A percentile compares a stretch with the other conserved stretches of the same genome.
These are phyloP conservation scores for Podospora australis DNA, from an alignment of 495 filamentous ascomycete species.

Conservation along the genomic window DNA sequence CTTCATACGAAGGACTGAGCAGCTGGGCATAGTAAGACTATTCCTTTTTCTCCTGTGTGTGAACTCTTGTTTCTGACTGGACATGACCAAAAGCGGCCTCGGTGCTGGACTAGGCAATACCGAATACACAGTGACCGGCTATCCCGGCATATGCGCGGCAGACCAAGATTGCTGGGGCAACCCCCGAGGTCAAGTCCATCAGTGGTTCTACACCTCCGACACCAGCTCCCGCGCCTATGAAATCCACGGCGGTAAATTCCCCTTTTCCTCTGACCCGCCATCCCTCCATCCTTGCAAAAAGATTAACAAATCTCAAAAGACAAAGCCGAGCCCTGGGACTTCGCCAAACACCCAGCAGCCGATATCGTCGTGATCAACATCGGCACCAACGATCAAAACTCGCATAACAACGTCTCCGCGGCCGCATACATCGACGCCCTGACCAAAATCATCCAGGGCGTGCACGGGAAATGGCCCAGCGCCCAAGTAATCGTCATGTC, in stretches of 20 bases:
- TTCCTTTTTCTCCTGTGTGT: not conserved
- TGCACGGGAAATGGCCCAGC: conserved; percentile 56
- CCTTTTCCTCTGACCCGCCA: not conserved
- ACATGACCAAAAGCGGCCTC: too few species aligned
- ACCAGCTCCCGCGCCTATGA: conserved; percentile 44
- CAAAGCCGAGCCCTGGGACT: conserved; percentile 55
- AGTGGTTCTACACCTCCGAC: conserved; percentile 63
- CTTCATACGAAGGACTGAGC: conserved; percentile 57
- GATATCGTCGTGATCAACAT: conserved; percentile 64
- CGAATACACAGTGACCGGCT: conserved; percentile 57
- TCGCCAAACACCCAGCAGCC: conserved; percentile 50
- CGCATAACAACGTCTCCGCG: conserved; percentile 51
- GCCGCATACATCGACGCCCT: conserved; percentile 50
- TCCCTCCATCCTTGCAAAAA: not conserved
- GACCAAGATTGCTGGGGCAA: conserved; percentile 57
- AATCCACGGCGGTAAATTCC: conserved; percentile 42
- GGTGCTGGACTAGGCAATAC: conserved; percentile 57
- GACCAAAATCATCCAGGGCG: conserved; percentile 51
- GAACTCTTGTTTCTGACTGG: too few species aligned
- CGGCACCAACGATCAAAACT: conserved; percentile 61
- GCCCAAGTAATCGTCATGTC: conserved; percentile 60
- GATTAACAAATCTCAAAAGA: conserved; percentile 19
- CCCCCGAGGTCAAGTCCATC: conserved; percentile 48
- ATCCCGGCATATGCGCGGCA: conserved; percentile 54
- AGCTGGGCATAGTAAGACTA: conserved; percentile 47